phyloP scores from a whole-genome alignment of 495 filamentous ascomycete species.

The Penicillium malachiteum region DNA sequence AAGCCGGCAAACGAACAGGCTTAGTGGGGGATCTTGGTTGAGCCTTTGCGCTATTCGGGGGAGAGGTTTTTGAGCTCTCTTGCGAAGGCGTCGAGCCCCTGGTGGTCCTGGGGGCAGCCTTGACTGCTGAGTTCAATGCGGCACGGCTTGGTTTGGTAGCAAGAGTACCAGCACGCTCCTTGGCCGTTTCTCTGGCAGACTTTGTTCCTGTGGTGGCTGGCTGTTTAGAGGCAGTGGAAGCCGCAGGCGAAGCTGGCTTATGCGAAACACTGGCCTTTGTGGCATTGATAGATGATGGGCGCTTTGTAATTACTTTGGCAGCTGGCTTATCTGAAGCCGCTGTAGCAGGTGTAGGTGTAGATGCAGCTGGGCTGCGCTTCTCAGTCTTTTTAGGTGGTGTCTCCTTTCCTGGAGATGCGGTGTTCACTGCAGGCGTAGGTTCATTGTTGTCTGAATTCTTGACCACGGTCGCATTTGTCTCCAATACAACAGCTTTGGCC shows the following conservation, averaged over 20 bases:
- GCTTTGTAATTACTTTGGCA: slow-evolving; percentile 39
- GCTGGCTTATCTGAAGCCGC: slow-evolving; percentile 20
- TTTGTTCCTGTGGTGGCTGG: slow-evolving; percentile 18
- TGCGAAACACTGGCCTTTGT: slow-evolving; percentile 37
- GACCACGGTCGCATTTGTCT: neutral
- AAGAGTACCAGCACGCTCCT: slow-evolving; percentile 29
- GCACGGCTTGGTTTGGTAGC: slow-evolving; percentile 36
- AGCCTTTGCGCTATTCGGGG: slow-evolving; percentile 45
- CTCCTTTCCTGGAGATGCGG: slow-evolving; percentile 3
- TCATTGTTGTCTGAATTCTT: slow-evolving; percentile 10
- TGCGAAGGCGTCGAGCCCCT: slow-evolving; percentile 35
- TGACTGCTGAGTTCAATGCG: slow-evolving; percentile 29
- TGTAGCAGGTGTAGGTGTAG: neutral
- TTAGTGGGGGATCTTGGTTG: slow-evolving; percentile 64
- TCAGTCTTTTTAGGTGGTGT: neutral
- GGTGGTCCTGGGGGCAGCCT: slow-evolving; percentile 25
- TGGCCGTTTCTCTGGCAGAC: slow-evolving; percentile 23
- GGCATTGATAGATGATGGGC: slow-evolving; percentile 40
- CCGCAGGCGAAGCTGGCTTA: slow-evolving; percentile 19
- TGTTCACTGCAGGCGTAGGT: slow-evolving; percentile 5
- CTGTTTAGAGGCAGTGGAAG: slow-evolving; percentile 28
- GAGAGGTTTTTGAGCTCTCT: slow-evolving; percentile 28
- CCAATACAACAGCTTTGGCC: slow-evolving; percentile 4
- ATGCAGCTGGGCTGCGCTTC: slow-evolving; percentile 13
- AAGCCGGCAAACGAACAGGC: slow-evolving; percentile 58